Evolutionary conservation across 768 basidiomycete genomes (phyloP).

Genomic region (Leucosporidium scottii): DNA sequence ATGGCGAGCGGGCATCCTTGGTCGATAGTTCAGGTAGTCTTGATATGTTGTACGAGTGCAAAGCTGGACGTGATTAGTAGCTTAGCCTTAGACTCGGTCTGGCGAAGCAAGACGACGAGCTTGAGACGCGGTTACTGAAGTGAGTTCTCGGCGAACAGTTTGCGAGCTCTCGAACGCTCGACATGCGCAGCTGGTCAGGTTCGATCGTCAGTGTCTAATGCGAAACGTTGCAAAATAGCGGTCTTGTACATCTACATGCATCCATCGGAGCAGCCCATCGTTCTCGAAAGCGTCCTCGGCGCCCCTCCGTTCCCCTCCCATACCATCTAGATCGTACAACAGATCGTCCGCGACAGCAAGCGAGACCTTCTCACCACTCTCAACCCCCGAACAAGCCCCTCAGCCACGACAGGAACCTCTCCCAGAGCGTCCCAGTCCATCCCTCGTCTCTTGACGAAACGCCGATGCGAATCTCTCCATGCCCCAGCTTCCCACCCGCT

Average conservation of each 20-base stretch:
- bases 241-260: neutral
- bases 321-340: neutral
- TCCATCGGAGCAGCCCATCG: neutral
- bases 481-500: neutral
- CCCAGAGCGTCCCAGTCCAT: neutral
- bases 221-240: neutral
- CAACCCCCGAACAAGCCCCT: neutral
- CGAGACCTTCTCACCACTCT: neutral
- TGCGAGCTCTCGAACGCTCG: too few relatives aligned
- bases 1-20: neutral
- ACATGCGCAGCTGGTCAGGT: too few relatives aligned
- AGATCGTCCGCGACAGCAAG: neutral
- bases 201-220: neutral
- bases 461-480: conserved; percentile 1
- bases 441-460: neutral
- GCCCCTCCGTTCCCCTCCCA: neutral
- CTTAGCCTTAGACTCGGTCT: too few relatives aligned
- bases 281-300: neutral
- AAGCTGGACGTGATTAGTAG: too few relatives aligned
- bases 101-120: too few relatives aligned
- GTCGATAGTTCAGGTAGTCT: neutral
- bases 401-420: conserved; percentile 1
- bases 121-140: too few relatives aligned
- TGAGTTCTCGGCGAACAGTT: too few relatives aligned
- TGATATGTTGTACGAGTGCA: neutral